A percentile compares a stretch with the other conserved stretches of the same genome.
These are phyloP conservation scores for Apiospora phragmitis DNA, from an alignment of 2,329 filamentous ascomycete genomes.

Conservation along the genomic window DNA sequence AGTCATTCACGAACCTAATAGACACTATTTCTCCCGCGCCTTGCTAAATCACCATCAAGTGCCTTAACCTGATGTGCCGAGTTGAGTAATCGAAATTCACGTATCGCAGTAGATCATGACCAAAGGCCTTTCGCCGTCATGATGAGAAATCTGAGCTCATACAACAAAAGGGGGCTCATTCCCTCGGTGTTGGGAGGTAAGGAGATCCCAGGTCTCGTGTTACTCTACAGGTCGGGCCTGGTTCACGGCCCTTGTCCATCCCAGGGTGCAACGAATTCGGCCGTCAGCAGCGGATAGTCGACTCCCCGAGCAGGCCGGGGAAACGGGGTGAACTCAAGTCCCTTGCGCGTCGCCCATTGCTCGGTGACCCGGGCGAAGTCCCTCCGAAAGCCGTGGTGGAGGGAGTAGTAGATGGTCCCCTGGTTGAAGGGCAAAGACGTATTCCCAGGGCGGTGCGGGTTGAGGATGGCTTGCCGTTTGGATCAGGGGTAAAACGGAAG, in stretches of 20 bases:
- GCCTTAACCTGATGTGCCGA: background rate
- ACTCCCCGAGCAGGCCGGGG: too few species aligned
- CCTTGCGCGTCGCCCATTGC: too few species aligned
- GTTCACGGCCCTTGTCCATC: background rate
- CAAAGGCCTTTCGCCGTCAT: too few species aligned
- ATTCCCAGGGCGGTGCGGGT: background rate
- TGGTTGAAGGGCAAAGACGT: too few species aligned
- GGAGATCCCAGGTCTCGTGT: background rate
- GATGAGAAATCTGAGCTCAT: background rate
- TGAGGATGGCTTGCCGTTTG: background rate
- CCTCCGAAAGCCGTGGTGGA: too few species aligned
- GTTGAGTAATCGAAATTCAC: background rate
- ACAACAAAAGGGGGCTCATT: background rate
- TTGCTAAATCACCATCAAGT: background rate
- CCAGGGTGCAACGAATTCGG: too few species aligned
- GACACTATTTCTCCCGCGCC: background rate
- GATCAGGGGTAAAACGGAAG: too few species aligned
- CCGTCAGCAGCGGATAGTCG: too few species aligned
- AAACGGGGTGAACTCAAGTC: too few species aligned
- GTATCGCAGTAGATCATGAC: background rate
- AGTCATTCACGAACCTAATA: conserved; percentile 10
- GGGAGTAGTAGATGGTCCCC: too few species aligned
- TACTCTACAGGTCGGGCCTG: background rate
- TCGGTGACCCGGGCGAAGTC: too few species aligned
- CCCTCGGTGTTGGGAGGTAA: background rate